A percentile compares a stretch with the other conserved stretches of the same genome.
Evolutionary conservation across 441 rosid genomes (phyloP).

Genomic region (Raphanus hybrid): DNA sequence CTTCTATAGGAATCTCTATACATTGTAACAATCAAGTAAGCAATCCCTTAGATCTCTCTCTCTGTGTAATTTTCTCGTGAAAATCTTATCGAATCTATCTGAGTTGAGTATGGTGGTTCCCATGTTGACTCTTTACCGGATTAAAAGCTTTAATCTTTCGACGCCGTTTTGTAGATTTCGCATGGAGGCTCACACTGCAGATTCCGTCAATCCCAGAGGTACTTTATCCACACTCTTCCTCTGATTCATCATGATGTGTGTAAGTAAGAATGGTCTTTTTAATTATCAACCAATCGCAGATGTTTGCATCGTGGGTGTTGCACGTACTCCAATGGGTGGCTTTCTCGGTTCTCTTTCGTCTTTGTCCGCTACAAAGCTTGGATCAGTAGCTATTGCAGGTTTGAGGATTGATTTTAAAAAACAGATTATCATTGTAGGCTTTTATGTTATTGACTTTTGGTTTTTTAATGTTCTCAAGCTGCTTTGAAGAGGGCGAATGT

Average conservation of each 20-base stretch:
- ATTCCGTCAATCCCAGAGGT: slow-evolving; percentile 88
- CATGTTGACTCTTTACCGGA: slow-evolving; percentile 6
- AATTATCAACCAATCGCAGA: slow-evolving; percentile 44
- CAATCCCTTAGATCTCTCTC: slow-evolving; percentile 21
- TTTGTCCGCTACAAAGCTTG: slow-evolving; percentile 89
- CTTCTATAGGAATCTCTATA: slow-evolving; percentile 7
- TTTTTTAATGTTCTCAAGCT: slow-evolving; percentile 47
- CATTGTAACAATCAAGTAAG: slow-evolving; percentile 28
- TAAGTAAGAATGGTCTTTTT: not conserved
- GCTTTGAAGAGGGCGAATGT: slow-evolving; percentile 89
- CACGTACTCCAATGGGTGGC: slow-evolving; percentile 97
- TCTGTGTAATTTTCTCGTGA: not conserved
- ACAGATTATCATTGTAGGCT: too few species aligned
- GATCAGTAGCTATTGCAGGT: slow-evolving; percentile 91
- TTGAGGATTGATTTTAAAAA: too few species aligned
- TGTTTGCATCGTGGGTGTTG: slow-evolving; percentile 96
- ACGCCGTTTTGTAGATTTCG: slow-evolving; percentile 45
- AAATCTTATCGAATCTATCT: not conserved
- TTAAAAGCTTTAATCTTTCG: slow-evolving; percentile 7
- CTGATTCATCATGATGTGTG: not conserved
- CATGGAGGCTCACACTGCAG: slow-evolving; percentile 66
- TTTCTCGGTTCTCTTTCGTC: slow-evolving; percentile 89
- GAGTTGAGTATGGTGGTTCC: slow-evolving; percentile 1
- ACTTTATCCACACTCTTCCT: not conserved
- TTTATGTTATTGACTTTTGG: too few species aligned